Conservation (phyloP, 2,329 filamentous ascomycete species). For the Penicillium thymicola region DNA sequence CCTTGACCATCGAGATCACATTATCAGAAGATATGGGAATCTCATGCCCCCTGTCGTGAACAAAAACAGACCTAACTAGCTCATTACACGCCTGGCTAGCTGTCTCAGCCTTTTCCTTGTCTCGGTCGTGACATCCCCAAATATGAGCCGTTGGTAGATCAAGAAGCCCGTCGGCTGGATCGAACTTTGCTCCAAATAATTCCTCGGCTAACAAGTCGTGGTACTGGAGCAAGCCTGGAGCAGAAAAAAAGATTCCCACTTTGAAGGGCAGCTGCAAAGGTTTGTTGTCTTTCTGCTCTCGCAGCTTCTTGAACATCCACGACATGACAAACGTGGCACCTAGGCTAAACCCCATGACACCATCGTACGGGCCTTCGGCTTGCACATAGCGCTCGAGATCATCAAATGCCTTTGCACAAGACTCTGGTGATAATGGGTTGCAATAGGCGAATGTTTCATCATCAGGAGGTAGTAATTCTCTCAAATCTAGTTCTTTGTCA, state of each 20-base stretch:
- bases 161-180: not conserved
- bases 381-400: slow-evolving; percentile 17
- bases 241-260: slow-evolving; percentile 25
- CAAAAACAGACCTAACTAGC: slow-evolving; percentile 8
- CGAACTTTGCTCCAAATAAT: not conserved
- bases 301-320: slow-evolving; percentile 12
- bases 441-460: not conserved
- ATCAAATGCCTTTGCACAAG: not conserved
- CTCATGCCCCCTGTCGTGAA: slow-evolving; percentile 14
- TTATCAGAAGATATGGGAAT: slow-evolving; percentile 8
- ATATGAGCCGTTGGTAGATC: slow-evolving; percentile 19
- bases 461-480: not conserved
- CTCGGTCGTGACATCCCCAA: slow-evolving; percentile 11
- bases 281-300: slow-evolving; percentile 1
- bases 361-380: slow-evolving; percentile 29
- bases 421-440: not conserved
- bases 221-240: slow-evolving; percentile 3
- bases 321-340: slow-evolving; percentile 22
- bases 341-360: slow-evolving; percentile 27
- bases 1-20: slow-evolving; percentile 7
- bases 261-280: slow-evolving; percentile 17
- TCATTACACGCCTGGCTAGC: slow-evolving; percentile 7
- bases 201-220: not conserved
- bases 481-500: not conserved
- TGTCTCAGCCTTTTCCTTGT: not conserved